A percentile compares a stretch with the other conserved stretches of the same genome.
Conservation (phyloP, 208 protist species). For the Acanthamoeba triangularis region DNA sequence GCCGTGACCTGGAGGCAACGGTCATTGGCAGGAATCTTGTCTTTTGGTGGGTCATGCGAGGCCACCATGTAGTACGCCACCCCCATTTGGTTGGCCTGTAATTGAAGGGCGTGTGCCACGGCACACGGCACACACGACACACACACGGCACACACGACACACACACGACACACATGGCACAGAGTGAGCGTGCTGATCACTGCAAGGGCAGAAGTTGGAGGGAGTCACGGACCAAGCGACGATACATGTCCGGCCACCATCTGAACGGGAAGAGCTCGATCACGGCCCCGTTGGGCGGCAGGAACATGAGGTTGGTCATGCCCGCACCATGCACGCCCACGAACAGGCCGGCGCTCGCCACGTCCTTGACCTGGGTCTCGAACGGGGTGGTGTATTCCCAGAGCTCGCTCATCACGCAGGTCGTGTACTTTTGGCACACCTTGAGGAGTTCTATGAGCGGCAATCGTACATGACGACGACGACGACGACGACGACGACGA, state of each 20-base stretch:
- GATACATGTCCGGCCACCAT: slow-evolving; percentile 69
- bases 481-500: neutral
- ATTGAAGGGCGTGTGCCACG: neutral
- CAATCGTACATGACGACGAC: neutral
- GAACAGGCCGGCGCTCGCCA: slow-evolving; percentile 14
- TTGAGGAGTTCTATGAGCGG: neutral
- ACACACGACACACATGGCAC: no score
- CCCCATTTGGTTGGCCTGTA: neutral
- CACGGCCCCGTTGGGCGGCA: neutral
- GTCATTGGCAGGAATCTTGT: neutral
- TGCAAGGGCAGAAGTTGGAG: neutral
- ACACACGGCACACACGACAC: no score
- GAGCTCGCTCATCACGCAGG: neutral
- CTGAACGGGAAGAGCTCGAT: slow-evolving; percentile 63
- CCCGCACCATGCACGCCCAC: slow-evolving; percentile 16
- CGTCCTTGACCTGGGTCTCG: neutral
- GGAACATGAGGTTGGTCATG: slow-evolving; percentile 25
- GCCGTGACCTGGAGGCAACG: neutral
- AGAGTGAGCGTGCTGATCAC: neutral
- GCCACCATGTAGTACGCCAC: neutral
- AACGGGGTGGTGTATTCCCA: neutral
- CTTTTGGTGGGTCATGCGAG: neutral
- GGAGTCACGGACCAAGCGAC: neutral
- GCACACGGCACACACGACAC: no score
- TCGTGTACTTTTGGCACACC: slow-evolving; percentile 42